These are phyloP conservation scores for Abrus pulchellus DNA, from an alignment of 306 rosid genomes.

Conservation along the genomic window DNA sequence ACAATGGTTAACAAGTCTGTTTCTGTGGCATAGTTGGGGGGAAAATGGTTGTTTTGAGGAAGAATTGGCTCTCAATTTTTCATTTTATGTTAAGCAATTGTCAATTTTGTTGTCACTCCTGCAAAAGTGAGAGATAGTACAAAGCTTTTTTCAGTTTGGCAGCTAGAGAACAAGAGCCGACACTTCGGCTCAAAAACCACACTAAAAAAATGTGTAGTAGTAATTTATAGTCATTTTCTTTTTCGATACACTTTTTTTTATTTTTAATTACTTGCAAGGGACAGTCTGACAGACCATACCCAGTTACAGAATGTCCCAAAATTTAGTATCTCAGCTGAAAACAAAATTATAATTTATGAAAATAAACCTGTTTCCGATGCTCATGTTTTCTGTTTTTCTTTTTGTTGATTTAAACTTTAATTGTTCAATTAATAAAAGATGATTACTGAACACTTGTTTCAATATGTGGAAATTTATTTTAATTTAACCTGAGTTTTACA, in stretches of 20 bases:
- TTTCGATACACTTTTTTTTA: background rate
- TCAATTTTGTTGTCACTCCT: background rate
- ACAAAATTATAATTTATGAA: background rate
- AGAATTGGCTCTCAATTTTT: conserved; percentile 18
- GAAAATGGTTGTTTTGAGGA: background rate
- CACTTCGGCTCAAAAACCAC: conserved; percentile 49
- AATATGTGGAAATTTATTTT: too few relatives aligned
- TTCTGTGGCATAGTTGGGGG: background rate
- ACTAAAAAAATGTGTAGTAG: background rate
- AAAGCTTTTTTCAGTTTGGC: conserved; percentile 1
- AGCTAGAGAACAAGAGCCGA: conserved; percentile 67
- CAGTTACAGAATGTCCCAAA: background rate
- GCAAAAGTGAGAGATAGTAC: conserved; percentile 28
- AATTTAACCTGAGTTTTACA: too few relatives aligned
- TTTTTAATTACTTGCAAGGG: background rate
- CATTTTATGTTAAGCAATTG: conserved; percentile 5
- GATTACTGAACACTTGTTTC: too few relatives aligned
- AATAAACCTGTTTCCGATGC: background rate
- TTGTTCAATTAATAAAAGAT: too few relatives aligned
- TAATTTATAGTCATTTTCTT: background rate
- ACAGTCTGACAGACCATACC: conserved; percentile 6
- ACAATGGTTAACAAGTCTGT: conserved; percentile 39
- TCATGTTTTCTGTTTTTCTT: background rate
- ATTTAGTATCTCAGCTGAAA: background rate
- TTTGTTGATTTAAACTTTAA: too few relatives aligned